Base-by-base conservation (phyloP, 73 alveolate species). In the Paramecium sonneborni region DNA sequence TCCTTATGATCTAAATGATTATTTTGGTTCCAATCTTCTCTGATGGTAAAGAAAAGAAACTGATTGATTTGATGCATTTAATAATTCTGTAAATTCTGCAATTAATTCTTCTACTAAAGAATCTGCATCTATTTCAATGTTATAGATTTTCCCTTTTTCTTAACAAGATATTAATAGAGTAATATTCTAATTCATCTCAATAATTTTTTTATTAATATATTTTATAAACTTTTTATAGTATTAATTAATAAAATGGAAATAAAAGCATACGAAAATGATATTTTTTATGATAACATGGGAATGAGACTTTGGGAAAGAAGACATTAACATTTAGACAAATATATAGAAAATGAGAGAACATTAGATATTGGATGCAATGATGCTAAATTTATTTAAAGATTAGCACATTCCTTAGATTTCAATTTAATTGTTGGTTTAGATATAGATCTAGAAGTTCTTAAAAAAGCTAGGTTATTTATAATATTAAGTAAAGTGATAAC, bases 351-450 rank as follows among this genome's bases (percentile, higher is more conserved):
- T 1, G 74, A 44, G 6, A 6, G 76, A 3, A 30, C 55, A 24
- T 39, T 79, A 10, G 90, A 79, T 23, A 79, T 79, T 14, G 90
- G 90, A 30, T 79, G 90, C 90, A 79, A 79, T 34, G 90, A 79
- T 39, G 90, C 76, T n/a, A 79, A 79, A 46, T 79, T 79, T 43
- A 21, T 79, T 43, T 57, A 30, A 30, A 38, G 90, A 20, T 34
- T 30, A 23, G 26, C 90, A 12, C 90, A 79, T 79, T 79, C 90
- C 9, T 18, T 34, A 41, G 90, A 79, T 79, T 30, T 79, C 26
- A 34, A 44, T 20, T 79, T 79, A 9, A 41, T 79, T 21, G 90
- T 37, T 43, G 90, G 90, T 10, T 79, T 79, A 10, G 90, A 79
- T 30, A 79, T 79, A 6, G 90, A 79, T 79, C 41, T 20, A 1